Conservation (phyloP, 1,284 basidiomycete genomes). For the Fomitopsis betulina region DNA sequence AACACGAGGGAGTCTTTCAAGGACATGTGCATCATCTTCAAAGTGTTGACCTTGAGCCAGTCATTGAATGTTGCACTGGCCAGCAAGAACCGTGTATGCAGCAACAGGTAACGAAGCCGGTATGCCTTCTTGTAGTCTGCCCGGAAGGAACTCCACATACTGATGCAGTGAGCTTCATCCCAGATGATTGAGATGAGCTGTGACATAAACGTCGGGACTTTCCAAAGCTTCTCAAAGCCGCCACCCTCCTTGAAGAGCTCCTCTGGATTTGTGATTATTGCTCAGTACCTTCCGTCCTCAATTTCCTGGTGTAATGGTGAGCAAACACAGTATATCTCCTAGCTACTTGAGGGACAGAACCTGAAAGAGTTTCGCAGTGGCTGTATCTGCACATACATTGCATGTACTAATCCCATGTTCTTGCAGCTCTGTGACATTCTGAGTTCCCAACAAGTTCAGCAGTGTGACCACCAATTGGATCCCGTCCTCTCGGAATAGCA, state of each 20-base stretch:
- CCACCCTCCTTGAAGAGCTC: constrained; percentile 20
- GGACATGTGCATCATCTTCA: background rate
- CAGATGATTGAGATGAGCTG: constrained; percentile 25
- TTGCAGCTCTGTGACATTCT: background rate
- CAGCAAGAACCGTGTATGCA: constrained; percentile 24
- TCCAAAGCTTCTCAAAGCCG: constrained; percentile 23
- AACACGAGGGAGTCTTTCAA: constrained; percentile 13
- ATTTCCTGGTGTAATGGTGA: constrained; percentile 23
- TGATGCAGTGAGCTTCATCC: constrained; percentile 35
- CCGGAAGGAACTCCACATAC: constrained; percentile 30
- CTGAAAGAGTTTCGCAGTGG: background rate
- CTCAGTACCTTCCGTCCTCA: constrained; percentile 20
- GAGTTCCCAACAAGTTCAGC: background rate
- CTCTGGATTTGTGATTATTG: constrained; percentile 30
- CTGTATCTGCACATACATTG: background rate
- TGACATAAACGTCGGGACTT: constrained; percentile 18
- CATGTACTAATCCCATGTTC: too few relatives aligned
- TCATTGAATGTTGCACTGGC: constrained; percentile 29
- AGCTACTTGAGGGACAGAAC: too few relatives aligned
- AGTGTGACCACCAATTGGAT: constrained; percentile 25
- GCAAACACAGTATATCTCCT: too few relatives aligned
- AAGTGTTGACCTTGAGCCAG: background rate
- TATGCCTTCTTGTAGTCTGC: constrained; percentile 25
- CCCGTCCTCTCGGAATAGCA: constrained; percentile 21
- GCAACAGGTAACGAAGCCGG: constrained; percentile 22